These are phyloP conservation scores for Kondoa subrosea DNA, from an alignment of 768 basidiomycete genomes.

Conservation along the genomic window DNA sequence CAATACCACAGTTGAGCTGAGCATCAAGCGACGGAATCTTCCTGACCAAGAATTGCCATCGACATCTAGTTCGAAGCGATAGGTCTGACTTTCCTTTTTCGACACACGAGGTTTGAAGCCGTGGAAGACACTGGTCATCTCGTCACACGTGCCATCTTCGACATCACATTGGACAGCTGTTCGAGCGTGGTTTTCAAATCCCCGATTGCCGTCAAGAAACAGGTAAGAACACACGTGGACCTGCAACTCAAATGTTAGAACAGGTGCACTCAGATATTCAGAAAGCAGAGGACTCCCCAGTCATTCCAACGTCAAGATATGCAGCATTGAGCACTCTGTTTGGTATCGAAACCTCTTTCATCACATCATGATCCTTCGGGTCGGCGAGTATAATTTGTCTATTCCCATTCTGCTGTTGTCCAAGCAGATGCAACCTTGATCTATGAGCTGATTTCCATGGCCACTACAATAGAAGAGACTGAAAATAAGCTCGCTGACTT, in stretches of 20 bases:
- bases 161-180: not conserved
- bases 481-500: too few species aligned
- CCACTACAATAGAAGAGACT: too few species aligned
- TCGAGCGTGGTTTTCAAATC: not conserved
- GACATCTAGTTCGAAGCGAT: slow-evolving; percentile 11
- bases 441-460: slow-evolving; percentile 29
- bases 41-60: slow-evolving; percentile 14
- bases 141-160: slow-evolving; percentile 23
- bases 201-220: too few species aligned
- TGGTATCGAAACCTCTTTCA: slow-evolving; percentile 19
- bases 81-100: not conserved
- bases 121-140: slow-evolving; percentile 21
- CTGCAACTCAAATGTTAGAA: too few species aligned
- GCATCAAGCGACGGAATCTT: slow-evolving; percentile 12
- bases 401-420: slow-evolving; percentile 22
- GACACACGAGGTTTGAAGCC: slow-evolving; percentile 23
- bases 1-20: slow-evolving; percentile 8
- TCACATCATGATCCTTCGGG: not conserved
- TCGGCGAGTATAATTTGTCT: slow-evolving; percentile 21
- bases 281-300: slow-evolving; percentile 24
- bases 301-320: slow-evolving; percentile 28
- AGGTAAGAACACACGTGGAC: too few species aligned
- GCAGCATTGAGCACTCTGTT: slow-evolving; percentile 26
- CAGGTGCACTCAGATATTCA: too few species aligned
- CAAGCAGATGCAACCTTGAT: slow-evolving; percentile 26